Percentiles rank a stretch among this genome's conserved stretches.
phyloP scores from a whole-genome alignment of 2,329 filamentous ascomycete genomes.

The Lojkania enalia region DNA sequence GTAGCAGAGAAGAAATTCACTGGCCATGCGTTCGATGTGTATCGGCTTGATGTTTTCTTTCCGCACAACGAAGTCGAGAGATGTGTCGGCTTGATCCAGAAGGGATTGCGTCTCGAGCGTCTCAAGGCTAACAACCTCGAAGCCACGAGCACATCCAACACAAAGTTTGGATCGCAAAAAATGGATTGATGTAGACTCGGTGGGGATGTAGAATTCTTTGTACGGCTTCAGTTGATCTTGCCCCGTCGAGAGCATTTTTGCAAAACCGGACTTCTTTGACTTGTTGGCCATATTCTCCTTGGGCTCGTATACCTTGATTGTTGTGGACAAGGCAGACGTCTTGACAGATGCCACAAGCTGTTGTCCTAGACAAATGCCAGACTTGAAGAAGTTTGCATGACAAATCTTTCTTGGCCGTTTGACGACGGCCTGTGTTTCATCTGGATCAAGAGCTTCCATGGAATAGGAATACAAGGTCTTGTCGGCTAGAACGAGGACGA shows the following conservation, averaged over 20 bases:
- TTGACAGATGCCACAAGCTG: conserved; percentile 97
- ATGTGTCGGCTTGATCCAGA: conserved; percentile 96
- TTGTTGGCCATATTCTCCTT: conserved; percentile 92
- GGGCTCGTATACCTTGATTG: conserved; percentile 98
- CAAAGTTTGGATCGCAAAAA: conserved; percentile 97
- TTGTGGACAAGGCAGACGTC: conserved; percentile 87
- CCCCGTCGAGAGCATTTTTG: conserved; percentile 91
- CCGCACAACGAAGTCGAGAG: conserved; percentile 91
- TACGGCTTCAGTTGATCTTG: conserved; percentile 89
- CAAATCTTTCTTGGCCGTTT: conserved; percentile 96
- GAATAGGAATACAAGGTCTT: conserved; percentile 91
- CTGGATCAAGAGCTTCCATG: conserved; percentile 80
- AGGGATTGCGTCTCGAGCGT: conserved; percentile 98
- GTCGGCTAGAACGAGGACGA: conserved; percentile 88
- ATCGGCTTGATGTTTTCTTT: conserved; percentile 94
- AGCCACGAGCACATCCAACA: conserved; percentile 91
- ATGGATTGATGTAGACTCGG: conserved; percentile 96
- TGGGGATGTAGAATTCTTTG: conserved; percentile 95
- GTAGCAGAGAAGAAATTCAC: conserved; percentile 97
- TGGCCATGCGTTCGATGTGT: conserved; percentile 94
- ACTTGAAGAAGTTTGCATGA: conserved; percentile 98
- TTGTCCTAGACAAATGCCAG: conserved; percentile 89
- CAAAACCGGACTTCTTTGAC: conserved; percentile 93
- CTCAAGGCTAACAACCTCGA: conserved; percentile 94
- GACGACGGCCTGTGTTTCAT: conserved; percentile 71